A percentile compares a stretch with the other conserved stretches of the same genome.
Evolutionary conservation across 1,284 basidiomycete genomes (phyloP).

Genomic region (Microbotryum violaceum): DNA sequence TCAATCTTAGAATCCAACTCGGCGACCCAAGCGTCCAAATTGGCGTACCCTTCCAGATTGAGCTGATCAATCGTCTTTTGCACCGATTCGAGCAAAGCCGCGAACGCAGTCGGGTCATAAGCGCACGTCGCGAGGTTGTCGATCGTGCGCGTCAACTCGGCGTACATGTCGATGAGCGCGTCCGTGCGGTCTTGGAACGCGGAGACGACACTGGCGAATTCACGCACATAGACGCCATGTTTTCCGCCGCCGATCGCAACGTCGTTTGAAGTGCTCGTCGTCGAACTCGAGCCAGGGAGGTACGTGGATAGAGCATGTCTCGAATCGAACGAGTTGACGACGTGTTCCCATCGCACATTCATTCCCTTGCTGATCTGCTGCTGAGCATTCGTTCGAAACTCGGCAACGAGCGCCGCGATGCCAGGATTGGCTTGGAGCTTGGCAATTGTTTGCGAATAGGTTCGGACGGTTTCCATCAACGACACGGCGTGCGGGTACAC

Average conservation of each 20-base stretch:
- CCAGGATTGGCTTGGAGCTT: constrained; percentile 80
- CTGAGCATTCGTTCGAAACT: constrained; percentile 82
- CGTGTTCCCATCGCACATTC: constrained; percentile 92
- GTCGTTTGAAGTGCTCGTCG: constrained; percentile 45
- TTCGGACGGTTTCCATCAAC: constrained; percentile 95
- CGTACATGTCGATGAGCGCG: constrained; percentile 81
- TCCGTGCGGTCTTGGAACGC: constrained; percentile 83
- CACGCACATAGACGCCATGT: constrained; percentile 86
- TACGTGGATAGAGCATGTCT: constrained; percentile 34
- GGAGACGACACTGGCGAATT: constrained; percentile 87
- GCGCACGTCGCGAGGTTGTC: constrained; percentile 81
- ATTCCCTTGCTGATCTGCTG: constrained; percentile 85
- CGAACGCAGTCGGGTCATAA: constrained; percentile 74
- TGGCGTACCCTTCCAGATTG: constrained; percentile 93
- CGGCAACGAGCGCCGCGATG: constrained; percentile 85
- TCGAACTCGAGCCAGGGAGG: constrained; percentile 29
- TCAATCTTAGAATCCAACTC: constrained; percentile 84
- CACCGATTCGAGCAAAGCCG: constrained; percentile 65
- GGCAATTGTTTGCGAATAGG: constrained; percentile 88
- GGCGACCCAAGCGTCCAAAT: constrained; percentile 92
- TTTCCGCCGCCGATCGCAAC: constrained; percentile 53
- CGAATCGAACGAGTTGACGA: constrained; percentile 84
- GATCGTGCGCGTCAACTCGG: constrained; percentile 71
- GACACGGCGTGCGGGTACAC: constrained; percentile 98
- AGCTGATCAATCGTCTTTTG: constrained; percentile 91